These are phyloP conservation scores for Chloridella minuta DNA, from an alignment of 352 stramenopile genomes.

Conservation along the genomic window DNA sequence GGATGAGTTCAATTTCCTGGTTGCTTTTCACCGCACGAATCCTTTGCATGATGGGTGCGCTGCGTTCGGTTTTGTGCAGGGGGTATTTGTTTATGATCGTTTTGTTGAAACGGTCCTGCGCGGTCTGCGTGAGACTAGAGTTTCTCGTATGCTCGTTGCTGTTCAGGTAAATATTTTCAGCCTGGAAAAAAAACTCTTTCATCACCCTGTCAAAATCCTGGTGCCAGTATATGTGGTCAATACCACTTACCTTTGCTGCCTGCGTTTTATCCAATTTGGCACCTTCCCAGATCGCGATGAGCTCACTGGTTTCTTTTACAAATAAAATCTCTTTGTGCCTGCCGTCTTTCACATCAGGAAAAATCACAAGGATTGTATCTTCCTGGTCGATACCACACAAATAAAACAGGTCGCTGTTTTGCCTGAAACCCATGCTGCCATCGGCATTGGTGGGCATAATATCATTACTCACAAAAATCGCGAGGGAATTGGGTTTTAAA, in stretches of 20 bases:
- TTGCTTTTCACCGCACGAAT: background rate
- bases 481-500: background rate
- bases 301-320: background rate
- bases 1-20: background rate
- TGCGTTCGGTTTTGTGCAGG: background rate
- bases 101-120: background rate
- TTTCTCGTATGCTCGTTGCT: background rate
- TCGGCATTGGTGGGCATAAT: background rate
- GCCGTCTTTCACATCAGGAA: background rate
- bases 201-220: background rate
- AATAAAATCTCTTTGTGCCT: background rate
- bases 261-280: background rate
- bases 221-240: background rate
- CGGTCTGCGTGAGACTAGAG: background rate
- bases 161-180: background rate
- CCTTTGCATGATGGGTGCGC: background rate
- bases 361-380: background rate
- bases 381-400: background rate
- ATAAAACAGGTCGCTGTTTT: background rate
- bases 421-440: background rate
- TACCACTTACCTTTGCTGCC: background rate
- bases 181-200: background rate
- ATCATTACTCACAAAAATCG: background rate
- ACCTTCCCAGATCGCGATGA: background rate
- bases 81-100: background rate